Base-by-base conservation (phyloP, 768 basidiomycete species). In the Lepiota brunneoincarnata region DNA sequence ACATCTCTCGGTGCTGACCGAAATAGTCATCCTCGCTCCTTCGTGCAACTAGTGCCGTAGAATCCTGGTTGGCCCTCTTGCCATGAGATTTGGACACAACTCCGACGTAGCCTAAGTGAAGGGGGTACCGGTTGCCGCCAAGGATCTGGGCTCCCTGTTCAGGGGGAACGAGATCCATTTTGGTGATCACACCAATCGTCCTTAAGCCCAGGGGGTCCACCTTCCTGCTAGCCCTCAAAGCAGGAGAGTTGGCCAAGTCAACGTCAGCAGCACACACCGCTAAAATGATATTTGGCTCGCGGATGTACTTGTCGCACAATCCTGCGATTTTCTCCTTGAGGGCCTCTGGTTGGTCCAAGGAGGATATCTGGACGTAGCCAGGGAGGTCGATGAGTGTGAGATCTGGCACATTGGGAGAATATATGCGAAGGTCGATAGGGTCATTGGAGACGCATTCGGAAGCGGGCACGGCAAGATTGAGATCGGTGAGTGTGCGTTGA, bases 251-350 rank as follows among this genome's bases (percentile, higher is more conserved):
- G 56, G 97, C 97, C 11, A 99, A 80, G 73, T 99, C 97, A 51
- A 99, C 97, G 67, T 99, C 95, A 6, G 97, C 97, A 6, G 97
- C 91, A 66, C 97, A 99, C 15, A 99, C 92, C 4, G 97, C 96
- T n/a, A 99, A 82, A 61, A 98, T 89, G 69, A 99, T 93, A 69
- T 99, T 99, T n/a, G 97, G 96, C 67, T 98, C 93, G n/a, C 91
- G 85, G 63, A 99, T 99, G 69, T 99, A 99, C 66, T 87, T 91
- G 53, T 98, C 97, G 70, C 97, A 98, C 0, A 99, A 75, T 7
- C 67, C 63, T 0, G 89, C 76, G 57, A 99, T 96, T 70, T 98
- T 96, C 64, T 96, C 93, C 67, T 93, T 97, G 57, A 99, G 80
- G 17, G 80, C 77, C 59, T 98, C 95, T 0, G 97, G 97, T 66